Evolutionary conservation across 2,329 filamentous ascomycete genomes (phyloP).

Genomic region (Chaetomiaceae sp.): DNA sequence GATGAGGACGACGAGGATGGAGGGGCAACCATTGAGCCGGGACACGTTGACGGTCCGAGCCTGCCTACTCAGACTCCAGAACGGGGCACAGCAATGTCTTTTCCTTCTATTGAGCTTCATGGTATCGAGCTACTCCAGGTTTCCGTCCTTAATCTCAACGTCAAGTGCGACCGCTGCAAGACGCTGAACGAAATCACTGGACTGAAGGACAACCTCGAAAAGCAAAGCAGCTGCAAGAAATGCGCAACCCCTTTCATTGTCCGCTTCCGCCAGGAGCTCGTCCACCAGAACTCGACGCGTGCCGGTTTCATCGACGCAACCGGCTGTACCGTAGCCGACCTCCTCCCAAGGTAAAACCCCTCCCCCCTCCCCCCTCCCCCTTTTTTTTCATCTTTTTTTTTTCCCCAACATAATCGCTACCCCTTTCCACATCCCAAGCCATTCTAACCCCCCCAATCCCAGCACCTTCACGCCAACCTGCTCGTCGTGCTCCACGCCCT

Average conservation of each 20-base stretch:
- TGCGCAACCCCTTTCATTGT: slow-evolving; percentile 51
- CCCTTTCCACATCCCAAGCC: too few relatives aligned
- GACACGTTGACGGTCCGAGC: slow-evolving; percentile 24
- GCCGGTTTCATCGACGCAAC: slow-evolving; percentile 75
- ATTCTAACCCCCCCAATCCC: background rate
- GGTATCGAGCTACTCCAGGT: slow-evolving; percentile 73
- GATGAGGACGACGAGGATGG: slow-evolving; percentile 42
- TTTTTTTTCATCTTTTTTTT: too few relatives aligned
- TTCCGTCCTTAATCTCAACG: slow-evolving; percentile 59
- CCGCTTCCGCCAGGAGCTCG: slow-evolving; percentile 61
- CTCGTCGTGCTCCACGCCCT: slow-evolving; percentile 65
- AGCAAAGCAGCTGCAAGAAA: slow-evolving; percentile 53
- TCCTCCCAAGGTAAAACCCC: slow-evolving; percentile 59
- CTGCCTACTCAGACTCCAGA: slow-evolving; percentile 46
- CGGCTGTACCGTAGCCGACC: slow-evolving; percentile 69
- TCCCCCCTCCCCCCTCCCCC: slow-evolving; percentile 13
- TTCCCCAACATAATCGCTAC: too few relatives aligned
- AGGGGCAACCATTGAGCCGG: slow-evolving; percentile 36
- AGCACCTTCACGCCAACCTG: slow-evolving; percentile 79
- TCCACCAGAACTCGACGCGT: slow-evolving; percentile 68
- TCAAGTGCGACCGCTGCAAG: slow-evolving; percentile 78
- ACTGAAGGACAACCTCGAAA: slow-evolving; percentile 49
- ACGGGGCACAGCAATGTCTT: slow-evolving; percentile 70
- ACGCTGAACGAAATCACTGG: slow-evolving; percentile 65
- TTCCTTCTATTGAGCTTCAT: slow-evolving; percentile 72